Evolutionary conservation across 768 basidiomycete species (phyloP), one percentile per base, ranked within the genome.

Genomic region (Suillus sp.): DNA sequence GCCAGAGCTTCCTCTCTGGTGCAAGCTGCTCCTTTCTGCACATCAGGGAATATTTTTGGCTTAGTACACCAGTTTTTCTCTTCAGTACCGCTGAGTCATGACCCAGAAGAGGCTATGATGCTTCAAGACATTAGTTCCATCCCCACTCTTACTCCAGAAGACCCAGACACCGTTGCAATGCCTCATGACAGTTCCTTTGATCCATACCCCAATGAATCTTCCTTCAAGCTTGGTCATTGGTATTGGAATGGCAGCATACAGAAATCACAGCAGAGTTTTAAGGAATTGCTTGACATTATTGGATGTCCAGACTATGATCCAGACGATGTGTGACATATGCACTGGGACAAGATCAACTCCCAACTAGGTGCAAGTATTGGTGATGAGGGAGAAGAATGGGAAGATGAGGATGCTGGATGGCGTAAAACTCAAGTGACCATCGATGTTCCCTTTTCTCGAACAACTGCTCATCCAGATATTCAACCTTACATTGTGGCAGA

Each of bases 221-320:
- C 69, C 4, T 70, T 70, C n/a, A 27, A 25, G 9, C 53, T 68
- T 14, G 37, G 65, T 1, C 56, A 70, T 10, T 72, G 69, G 69
- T 68, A 67, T 57, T 72, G 70, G 67, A 64, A 64, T 20, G 55
- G 60, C 16, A 50, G 68, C 1, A 48, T 30, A 14, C 68, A 69
- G 45, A 70, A 72, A 55, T 30, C 30, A 30, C 62, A 66, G 27
- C 30, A 51, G 35, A 48, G 61, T 30, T 30, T 30, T 4, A 30
- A 30, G 22, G 22, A 45, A 4, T 65, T 68, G 16, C 11, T 69
- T 2, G 37, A 61, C 4, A 30, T 30, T 27, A 22, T 69, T 9
- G 13, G 67, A 27, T 8, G 40, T 40, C 25, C 38, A 42, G 47
- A 58, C 42, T 61, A 51, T 43, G 38, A 53, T 64, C 48, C 54